phyloP scores from a whole-genome alignment of 495 filamentous ascomycete species.

The Penicillium salamii region DNA sequence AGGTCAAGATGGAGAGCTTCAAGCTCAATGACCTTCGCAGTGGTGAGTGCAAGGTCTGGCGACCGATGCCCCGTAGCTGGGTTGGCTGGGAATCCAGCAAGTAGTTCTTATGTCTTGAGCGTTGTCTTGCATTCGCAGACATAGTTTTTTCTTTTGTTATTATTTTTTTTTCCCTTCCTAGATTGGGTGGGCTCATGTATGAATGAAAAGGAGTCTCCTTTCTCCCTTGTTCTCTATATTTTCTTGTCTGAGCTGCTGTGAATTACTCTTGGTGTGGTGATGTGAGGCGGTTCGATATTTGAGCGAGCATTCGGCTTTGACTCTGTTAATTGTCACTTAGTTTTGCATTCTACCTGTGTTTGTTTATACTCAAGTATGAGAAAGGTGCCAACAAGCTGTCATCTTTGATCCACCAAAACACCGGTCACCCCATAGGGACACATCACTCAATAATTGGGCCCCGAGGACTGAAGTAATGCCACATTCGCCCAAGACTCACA shows the following conservation, averaged over 20 bases:
- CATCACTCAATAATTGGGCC: too few species aligned
- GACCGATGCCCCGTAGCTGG: conserved; percentile 89
- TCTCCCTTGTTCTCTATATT: conserved; percentile 11
- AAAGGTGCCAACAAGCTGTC: too few species aligned
- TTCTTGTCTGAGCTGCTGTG: conserved; percentile 2
- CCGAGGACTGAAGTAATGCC: too few species aligned
- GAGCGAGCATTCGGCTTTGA: conserved; percentile 14
- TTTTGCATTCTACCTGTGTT: conserved; percentile 19
- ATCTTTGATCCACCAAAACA: too few species aligned
- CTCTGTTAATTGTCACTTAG: conserved; percentile 8
- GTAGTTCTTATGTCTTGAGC: conserved; percentile 13
- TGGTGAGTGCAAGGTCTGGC: conserved; percentile 97
- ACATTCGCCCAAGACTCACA: too few species aligned
- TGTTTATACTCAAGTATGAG: too few species aligned
- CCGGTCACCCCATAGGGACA: too few species aligned
- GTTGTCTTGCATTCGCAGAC: conserved; percentile 7
- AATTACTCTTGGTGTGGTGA: conserved; percentile 22
- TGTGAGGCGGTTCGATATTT: conserved; percentile 25
- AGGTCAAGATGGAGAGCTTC: conserved; percentile 90
- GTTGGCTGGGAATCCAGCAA: conserved; percentile 71
- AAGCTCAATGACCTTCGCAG: conserved; percentile 87
- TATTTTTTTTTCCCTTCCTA: conserved; percentile 11
- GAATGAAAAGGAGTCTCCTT: conserved; percentile 16
- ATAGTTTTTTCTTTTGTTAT: conserved; percentile 8
- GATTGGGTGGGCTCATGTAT: conserved; percentile 20